Base-by-base conservation (phyloP, 2,329 filamentous ascomycete species). In the Pseudogymnoascus sp. region DNA sequence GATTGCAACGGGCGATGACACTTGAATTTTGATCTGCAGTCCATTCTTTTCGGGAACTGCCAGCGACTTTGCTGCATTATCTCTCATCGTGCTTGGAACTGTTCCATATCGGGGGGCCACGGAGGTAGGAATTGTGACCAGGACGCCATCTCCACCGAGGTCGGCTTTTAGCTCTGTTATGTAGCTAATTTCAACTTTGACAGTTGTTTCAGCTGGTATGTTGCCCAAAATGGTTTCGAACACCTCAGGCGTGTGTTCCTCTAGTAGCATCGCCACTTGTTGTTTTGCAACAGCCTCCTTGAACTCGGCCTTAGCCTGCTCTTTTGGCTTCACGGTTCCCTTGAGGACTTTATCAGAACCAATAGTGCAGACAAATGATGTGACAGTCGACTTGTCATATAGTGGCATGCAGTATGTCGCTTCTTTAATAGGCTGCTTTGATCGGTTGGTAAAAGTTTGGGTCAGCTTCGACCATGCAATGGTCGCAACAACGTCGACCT, bases 101-200 rank as follows among this genome's bases (percentile, higher is more conserved):
- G 62, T 62, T 8, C 86, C 86, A 72, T 90, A 91, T 19, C 88
- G 81, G 1, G 88, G 88, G 0, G 84, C 85, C 62, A 92, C 86
- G 59, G 73, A 75, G 0, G 82, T 89, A 0, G 89, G 89, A 4
- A 92, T 82, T 4, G 84, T 90, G 70, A 88, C 89, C 6, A 87
- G 82, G 26, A 89, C 77, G 5, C 87, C 87, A 69, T 91, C 86
- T 40, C 43, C 62, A 2, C 83, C 78, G 65, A 87, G 84, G 70
- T 91, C 88, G 67, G 90, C 86, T 75, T 89, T 89, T 62, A 91
- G 78, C 71, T 91, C 88, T 2, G 85, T 86, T 4, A 90, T 78
- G 65, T 89, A 90, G 0, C 78, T 83, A 62, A 91, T 83, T 10
- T 87, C 79, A 6, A 91, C 81, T 6, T 79, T 72, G 35, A 90